A percentile compares a stretch with the other conserved stretches of the same genome.
Evolutionary conservation across 345 rosid species (phyloP).

Genomic region (Dipteronia dyeriana): DNA sequence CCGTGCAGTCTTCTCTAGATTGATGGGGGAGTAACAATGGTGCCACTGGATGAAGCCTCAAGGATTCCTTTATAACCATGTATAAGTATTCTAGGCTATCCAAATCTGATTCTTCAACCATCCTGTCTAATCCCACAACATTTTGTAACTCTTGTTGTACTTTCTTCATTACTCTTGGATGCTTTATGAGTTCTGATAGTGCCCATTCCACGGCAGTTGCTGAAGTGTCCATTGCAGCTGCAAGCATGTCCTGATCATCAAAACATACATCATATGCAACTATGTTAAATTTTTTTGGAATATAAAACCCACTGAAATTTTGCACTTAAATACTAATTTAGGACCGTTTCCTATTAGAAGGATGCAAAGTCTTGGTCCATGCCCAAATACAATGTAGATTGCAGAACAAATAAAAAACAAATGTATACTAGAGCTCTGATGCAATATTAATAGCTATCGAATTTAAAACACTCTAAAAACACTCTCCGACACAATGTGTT

Average conservation of each 20-base stretch:
- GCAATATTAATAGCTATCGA: too few relatives aligned
- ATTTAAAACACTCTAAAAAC: too few relatives aligned
- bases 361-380: too few relatives aligned
- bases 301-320: too few relatives aligned
- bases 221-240: slow-evolving; percentile 34
- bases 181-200: slow-evolving; percentile 34
- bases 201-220: slow-evolving; percentile 39
- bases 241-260: slow-evolving; percentile 34
- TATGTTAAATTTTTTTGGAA: too few relatives aligned
- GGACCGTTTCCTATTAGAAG: too few relatives aligned
- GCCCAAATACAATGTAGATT: too few relatives aligned
- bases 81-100: slow-evolving; percentile 34
- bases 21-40: slow-evolving; percentile 41
- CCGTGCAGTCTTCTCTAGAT: slow-evolving; percentile 30
- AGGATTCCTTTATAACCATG: slow-evolving; percentile 49
- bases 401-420: too few relatives aligned
- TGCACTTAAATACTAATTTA: too few relatives aligned
- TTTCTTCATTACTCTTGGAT: slow-evolving; percentile 36
- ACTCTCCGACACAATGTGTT: too few relatives aligned
- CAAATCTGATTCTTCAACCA: slow-evolving; percentile 50
- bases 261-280: not conserved
- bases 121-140: slow-evolving; percentile 37
- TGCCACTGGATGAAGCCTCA: slow-evolving; percentile 48
- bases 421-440: too few relatives aligned
- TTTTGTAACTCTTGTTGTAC: slow-evolving; percentile 42